Base-by-base conservation (phyloP, 1,139 yeast genomes). In the Chernovozyma sophiae-reginae region DNA sequence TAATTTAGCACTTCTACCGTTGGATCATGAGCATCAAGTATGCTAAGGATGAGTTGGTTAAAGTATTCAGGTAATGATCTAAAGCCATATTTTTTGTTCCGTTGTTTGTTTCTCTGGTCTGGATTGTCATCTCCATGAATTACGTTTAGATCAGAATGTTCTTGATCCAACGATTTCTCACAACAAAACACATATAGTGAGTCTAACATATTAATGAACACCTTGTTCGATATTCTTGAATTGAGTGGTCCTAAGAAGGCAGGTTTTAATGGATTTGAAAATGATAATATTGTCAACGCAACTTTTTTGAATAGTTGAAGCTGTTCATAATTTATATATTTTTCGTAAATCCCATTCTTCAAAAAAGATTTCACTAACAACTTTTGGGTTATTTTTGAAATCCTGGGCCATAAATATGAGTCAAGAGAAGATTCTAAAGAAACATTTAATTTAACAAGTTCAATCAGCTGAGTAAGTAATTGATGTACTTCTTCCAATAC, bases 141-240 rank as follows among this genome's bases (percentile, higher is more conserved):
- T n/a, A n/a, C n/a, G n/a, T n/a, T n/a, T n/a, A n/a, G n/a, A n/a
- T n/a, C n/a, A n/a, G n/a, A n/a, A n/a, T n/a, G n/a, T n/a, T n/a
- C n/a, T n/a, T n/a, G n/a, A n/a, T n/a, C n/a, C n/a, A n/a, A n/a
- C n/a, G n/a, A n/a, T n/a, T n/a, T n/a, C n/a, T n/a, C n/a, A n/a
- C n/a, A n/a, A n/a, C n/a, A 28, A 11, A 36, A 18, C 2, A 29
- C 30, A 17, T 28, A 23, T 6, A 36, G 20, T 14, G 22, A 23
- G 6, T 32, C 36, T n/a, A 36, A 27, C 3, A 36, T 36, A 8
- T 36, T 29, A 10, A 25, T 13, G n/a, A 25, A 8, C 13, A 25
- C 15, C 13, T 12, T 25, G 14, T 13, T 25, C 27, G 15, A 11
- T 5, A 25, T 25, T 25, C 7, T 25, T 6, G 23, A 20, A 6